phyloP scores from a whole-genome alignment of 2,329 filamentous ascomycete genomes.

The Rachicladosporium sp. region DNA sequence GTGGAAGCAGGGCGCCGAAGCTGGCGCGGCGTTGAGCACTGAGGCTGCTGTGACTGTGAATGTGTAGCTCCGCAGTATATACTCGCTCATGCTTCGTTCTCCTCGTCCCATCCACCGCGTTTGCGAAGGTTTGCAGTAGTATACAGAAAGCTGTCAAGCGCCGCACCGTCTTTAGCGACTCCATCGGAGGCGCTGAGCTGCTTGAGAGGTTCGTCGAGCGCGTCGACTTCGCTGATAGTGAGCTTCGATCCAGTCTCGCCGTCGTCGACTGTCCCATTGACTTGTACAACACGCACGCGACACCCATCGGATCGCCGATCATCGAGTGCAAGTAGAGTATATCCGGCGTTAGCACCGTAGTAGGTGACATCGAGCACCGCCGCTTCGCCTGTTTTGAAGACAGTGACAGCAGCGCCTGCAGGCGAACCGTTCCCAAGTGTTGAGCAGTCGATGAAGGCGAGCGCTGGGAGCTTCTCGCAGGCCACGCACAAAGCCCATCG shows the following conservation, averaged over 20 bases:
- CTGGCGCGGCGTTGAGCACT: constrained; percentile 5
- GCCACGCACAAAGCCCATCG: constrained; percentile 24
- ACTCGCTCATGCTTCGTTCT: background rate
- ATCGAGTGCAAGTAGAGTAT: too few species aligned
- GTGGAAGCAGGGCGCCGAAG: constrained; percentile 1
- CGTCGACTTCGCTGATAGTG: constrained; percentile 2
- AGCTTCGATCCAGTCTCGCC: background rate
- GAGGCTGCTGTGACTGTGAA: background rate
- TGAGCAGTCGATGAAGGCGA: constrained; percentile 24
- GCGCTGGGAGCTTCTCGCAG: constrained; percentile 39
- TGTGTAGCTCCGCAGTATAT: background rate
- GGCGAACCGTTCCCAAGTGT: too few species aligned
- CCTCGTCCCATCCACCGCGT: constrained; percentile 20
- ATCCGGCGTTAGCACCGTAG: too few species aligned
- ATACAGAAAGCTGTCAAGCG: constrained; percentile 34
- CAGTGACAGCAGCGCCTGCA: too few species aligned
- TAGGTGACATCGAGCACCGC: too few species aligned
- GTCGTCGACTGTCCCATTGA: background rate
- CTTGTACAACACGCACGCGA: too few species aligned
- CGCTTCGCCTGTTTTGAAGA: too few species aligned
- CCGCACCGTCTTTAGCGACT: constrained; percentile 23
- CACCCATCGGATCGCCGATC: too few species aligned
- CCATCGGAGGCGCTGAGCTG: constrained; percentile 10
- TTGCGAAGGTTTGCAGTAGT: constrained; percentile 38
- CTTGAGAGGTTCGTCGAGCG: constrained; percentile 4